phyloP scores from a whole-genome alignment of 2,329 filamentous ascomycete species.

The Xylaria sp. region DNA sequence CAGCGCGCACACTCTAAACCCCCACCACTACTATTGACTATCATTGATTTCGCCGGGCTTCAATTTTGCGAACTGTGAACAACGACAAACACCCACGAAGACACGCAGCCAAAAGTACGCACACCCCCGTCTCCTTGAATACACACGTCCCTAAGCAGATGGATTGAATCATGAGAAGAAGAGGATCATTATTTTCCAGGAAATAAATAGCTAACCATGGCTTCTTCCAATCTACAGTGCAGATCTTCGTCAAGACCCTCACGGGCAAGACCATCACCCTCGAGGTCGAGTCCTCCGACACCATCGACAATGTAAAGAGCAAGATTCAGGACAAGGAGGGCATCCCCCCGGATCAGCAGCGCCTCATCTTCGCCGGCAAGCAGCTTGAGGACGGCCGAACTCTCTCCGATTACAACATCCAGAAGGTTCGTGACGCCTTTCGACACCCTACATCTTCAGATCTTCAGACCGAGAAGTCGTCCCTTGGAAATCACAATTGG shows the following conservation, averaged over 20 bases:
- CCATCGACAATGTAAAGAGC: conserved; percentile 99
- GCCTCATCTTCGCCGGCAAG: conserved; percentile 98
- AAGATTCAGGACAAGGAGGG: conserved; percentile 99
- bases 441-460: not conserved
- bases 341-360: conserved; percentile 97
- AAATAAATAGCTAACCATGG: conserved; percentile 57
- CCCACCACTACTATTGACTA: conserved; percentile 38
- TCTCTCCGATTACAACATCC: conserved; percentile 98
- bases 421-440: conserved; percentile 77
- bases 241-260: conserved; percentile 99
- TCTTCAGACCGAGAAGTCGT: not conserved
- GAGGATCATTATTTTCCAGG: not conserved
- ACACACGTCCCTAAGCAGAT: not conserved
- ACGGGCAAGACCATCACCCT: conserved; percentile 99
- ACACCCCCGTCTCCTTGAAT: conserved; percentile 12
- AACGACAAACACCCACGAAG: conserved; percentile 39
- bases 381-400: conserved; percentile 99
- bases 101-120: conserved; percentile 43
- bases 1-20: conserved; percentile 36
- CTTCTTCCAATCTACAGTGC: conserved; percentile 68
- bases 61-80: conserved; percentile 32
- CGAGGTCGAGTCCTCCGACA: conserved; percentile 98
- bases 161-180: not conserved
- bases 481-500: not conserved
- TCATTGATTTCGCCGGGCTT: conserved; percentile 32